Evolutionary conservation across 2,329 filamentous ascomycete genomes (phyloP).

Genomic region (Colletotrichum godetiae): DNA sequence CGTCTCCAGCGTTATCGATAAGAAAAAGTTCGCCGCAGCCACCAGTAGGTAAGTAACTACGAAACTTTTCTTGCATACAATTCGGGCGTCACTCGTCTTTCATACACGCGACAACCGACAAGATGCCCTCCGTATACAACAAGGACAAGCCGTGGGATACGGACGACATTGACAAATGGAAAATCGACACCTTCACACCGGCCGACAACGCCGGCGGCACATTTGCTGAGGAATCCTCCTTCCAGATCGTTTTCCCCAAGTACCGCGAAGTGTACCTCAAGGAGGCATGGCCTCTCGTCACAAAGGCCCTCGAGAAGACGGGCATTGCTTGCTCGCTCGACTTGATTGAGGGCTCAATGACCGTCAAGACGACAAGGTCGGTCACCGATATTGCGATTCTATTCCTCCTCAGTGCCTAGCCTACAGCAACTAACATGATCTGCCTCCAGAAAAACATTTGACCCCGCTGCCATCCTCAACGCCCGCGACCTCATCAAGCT

Average conservation of each 20-base stretch:
- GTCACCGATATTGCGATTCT: conserved; percentile 53
- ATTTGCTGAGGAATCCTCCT: conserved; percentile 93
- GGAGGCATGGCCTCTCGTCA: conserved; percentile 93
- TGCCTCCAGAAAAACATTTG: conserved; percentile 77
- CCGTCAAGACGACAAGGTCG: conserved; percentile 90
- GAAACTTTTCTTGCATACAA: neutral
- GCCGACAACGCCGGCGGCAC: conserved; percentile 87
- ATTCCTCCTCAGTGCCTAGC: conserved; percentile 54
- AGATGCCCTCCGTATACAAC: conserved; percentile 90
- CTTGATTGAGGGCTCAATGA: conserved; percentile 96
- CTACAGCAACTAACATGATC: conserved; percentile 6
- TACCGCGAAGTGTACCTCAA: conserved; percentile 95
- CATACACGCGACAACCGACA: conserved; percentile 13
- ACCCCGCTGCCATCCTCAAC: conserved; percentile 93
- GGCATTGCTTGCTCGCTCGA: conserved; percentile 94
- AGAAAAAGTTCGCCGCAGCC: neutral
- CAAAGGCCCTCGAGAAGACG: conserved; percentile 84
- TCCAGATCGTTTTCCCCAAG: conserved; percentile 89
- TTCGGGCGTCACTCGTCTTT: neutral
- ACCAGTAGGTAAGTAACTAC: neutral
- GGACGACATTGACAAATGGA: conserved; percentile 98
- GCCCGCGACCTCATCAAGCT: conserved; percentile 95
- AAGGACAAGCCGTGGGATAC: conserved; percentile 95
- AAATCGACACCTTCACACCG: conserved; percentile 86
- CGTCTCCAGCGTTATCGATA: neutral